phyloP scores from a whole-genome alignment of 306 rosid genomes.

The Acacia melanoxylon region DNA sequence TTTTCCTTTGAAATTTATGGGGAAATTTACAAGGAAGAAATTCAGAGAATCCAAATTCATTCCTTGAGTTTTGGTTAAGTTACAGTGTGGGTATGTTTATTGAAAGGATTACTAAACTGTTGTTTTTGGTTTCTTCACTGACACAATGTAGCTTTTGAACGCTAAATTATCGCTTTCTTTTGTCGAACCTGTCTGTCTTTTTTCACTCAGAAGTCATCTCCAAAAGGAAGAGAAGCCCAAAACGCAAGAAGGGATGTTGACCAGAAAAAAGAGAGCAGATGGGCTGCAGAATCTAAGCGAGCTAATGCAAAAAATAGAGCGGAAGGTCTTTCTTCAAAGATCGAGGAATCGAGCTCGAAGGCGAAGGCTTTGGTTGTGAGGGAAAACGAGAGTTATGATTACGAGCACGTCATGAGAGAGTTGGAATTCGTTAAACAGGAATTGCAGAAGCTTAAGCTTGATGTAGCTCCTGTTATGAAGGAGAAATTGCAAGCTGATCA shows the following conservation, averaged over 20 bases:
- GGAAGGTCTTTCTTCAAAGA: constrained; percentile 46
- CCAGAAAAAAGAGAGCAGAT: constrained; percentile 48
- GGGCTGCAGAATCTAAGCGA: constrained; percentile 60
- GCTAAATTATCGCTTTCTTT: background rate
- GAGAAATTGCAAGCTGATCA: constrained; percentile 59
- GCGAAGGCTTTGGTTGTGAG: constrained; percentile 22
- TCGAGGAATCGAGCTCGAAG: constrained; percentile 49
- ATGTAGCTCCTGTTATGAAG: constrained; percentile 61
- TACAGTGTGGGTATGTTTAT: background rate
- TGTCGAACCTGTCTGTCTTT: background rate
- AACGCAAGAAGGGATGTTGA: constrained; percentile 55
- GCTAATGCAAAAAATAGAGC: constrained; percentile 45
- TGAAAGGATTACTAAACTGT: background rate
- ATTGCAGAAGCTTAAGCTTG: constrained; percentile 70
- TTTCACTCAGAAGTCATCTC: constrained; percentile 40
- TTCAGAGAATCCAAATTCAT: background rate
- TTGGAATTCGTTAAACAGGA: constrained; percentile 68
- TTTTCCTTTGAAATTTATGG: background rate
- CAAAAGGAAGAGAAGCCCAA: constrained; percentile 65
- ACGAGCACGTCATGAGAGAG: constrained; percentile 61
- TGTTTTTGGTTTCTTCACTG: background rate
- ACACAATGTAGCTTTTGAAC: background rate
- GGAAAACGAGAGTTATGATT: constrained; percentile 39
- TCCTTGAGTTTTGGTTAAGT: background rate
- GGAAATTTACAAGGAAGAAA: background rate